A percentile compares a stretch with the other conserved stretches of the same genome.
These are phyloP conservation scores for Torulaspora maleeae DNA, from an alignment of 805 yeast species.

Conservation along the genomic window DNA sequence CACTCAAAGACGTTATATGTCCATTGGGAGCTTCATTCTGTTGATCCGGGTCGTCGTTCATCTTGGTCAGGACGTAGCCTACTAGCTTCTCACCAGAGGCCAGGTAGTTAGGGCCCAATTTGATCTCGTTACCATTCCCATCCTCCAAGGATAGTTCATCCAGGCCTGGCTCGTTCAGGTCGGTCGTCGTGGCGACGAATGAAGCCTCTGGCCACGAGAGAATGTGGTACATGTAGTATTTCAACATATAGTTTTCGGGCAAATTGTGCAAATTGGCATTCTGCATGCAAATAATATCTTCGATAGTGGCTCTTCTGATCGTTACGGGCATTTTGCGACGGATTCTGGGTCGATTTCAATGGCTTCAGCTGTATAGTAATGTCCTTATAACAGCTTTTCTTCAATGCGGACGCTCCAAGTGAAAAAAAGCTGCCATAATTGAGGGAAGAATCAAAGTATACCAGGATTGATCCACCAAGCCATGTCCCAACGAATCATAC, in stretches of 20 bases:
- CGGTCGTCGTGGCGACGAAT: conserved; percentile 85
- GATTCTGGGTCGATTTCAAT: not conserved
- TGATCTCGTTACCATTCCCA: conserved; percentile 30
- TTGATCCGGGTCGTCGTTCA: conserved; percentile 89
- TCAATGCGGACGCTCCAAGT: not conserved
- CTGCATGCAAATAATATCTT: conserved; percentile 91
- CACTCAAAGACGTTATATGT: conserved; percentile 89
- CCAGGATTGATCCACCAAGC: not conserved
- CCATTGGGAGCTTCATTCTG: conserved; percentile 78
- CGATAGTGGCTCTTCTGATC: conserved; percentile 80
- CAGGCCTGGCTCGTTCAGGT: conserved; percentile 35
- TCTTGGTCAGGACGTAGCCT: conserved; percentile 93
- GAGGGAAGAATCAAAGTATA: conserved; percentile 2
- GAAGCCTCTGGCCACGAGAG: conserved; percentile 97
- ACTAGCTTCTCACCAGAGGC: conserved; percentile 71
- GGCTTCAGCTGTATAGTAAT: not conserved
- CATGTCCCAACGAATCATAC: conserved; percentile 28
- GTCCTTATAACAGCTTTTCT: not conserved
- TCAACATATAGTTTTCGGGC: conserved; percentile 90
- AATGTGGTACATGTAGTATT: conserved; percentile 90
- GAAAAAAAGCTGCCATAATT: conserved; percentile 1
- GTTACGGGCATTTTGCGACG: conserved; percentile 64
- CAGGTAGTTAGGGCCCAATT: conserved; percentile 62
- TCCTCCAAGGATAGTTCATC: conserved; percentile 26
- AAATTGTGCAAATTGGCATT: conserved; percentile 86